Evolutionary conservation across 768 basidiomycete species (phyloP).

Genomic region (Kondoa malvinella): DNA sequence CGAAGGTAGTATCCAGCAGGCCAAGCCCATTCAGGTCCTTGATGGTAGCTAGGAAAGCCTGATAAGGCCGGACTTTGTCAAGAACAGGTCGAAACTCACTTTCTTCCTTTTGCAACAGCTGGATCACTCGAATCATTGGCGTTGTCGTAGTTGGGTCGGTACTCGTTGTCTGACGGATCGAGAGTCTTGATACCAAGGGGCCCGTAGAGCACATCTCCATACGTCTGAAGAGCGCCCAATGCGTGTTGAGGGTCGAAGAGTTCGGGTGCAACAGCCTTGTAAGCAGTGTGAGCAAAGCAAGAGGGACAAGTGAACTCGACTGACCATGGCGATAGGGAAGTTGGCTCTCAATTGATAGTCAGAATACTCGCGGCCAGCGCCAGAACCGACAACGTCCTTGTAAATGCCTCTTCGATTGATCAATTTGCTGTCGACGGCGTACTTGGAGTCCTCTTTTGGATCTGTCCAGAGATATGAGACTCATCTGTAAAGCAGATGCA

Average conservation of each 20-base stretch:
- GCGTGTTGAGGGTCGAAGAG: slow-evolving; percentile 70
- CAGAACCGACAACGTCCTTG: slow-evolving; percentile 92
- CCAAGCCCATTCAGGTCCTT: slow-evolving; percentile 24
- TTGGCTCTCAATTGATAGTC: slow-evolving; percentile 55
- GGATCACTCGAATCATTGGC: slow-evolving; percentile 74
- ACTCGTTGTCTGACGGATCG: slow-evolving; percentile 71
- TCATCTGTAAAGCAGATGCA: not conserved
- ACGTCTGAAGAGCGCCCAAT: slow-evolving; percentile 57
- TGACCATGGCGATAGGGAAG: slow-evolving; percentile 61
- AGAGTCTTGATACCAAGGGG: slow-evolving; percentile 95
- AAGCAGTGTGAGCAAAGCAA: too few relatives aligned
- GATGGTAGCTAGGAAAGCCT: slow-evolving; percentile 11
- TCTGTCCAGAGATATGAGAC: too few relatives aligned
- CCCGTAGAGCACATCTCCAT: slow-evolving; percentile 60
- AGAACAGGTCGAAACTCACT: slow-evolving; percentile 35
- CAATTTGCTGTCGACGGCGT: slow-evolving; percentile 50
- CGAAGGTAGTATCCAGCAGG: slow-evolving; percentile 68
- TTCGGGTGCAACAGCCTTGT: slow-evolving; percentile 79
- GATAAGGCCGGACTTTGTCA: slow-evolving; percentile 6
- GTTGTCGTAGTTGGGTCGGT: slow-evolving; percentile 63
- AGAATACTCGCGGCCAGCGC: slow-evolving; percentile 73
- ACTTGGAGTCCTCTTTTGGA: slow-evolving; percentile 49
- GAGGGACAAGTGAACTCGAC: too few relatives aligned
- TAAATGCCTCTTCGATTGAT: slow-evolving; percentile 88
- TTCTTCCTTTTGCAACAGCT: slow-evolving; percentile 75